Percentiles rank a stretch among this genome's conserved stretches.
Conservation (phyloP, 306 rosid genomes). For the Senna siamea region DNA sequence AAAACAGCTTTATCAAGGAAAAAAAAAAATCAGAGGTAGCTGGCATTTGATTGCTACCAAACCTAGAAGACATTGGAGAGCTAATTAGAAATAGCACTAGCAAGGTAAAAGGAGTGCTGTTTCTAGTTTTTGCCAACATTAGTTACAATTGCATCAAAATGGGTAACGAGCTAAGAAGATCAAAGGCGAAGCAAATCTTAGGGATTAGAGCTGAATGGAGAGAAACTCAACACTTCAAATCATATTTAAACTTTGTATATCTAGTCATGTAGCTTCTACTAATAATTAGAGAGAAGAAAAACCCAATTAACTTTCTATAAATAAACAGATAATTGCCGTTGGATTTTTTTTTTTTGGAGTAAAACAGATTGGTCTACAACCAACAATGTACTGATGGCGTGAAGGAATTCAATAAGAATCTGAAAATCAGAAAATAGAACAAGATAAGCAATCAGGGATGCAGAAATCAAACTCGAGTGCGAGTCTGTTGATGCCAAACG, state of each 20-base stretch:
- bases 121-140: neutral
- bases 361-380: neutral
- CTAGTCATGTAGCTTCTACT: no score
- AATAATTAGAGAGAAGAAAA: neutral
- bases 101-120: neutral
- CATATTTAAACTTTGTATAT: no score
- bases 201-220: neutral
- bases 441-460: neutral
- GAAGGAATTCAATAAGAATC: neutral
- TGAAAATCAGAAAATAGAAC: neutral
- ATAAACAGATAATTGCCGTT: neutral
- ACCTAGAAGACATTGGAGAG: neutral
- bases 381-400: neutral
- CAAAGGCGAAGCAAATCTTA: neutral
- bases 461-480: no score
- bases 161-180: neutral
- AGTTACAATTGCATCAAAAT: neutral
- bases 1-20: neutral
- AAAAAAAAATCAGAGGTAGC: neutral
- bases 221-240: neutral
- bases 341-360: no score
- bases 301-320: neutral
- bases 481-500: no score
- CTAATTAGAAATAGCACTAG: neutral
- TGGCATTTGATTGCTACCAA: neutral